These are phyloP conservation scores for Sporisorium graminicola DNA, from an alignment of 1,284 basidiomycete species.

Conservation along the genomic window DNA sequence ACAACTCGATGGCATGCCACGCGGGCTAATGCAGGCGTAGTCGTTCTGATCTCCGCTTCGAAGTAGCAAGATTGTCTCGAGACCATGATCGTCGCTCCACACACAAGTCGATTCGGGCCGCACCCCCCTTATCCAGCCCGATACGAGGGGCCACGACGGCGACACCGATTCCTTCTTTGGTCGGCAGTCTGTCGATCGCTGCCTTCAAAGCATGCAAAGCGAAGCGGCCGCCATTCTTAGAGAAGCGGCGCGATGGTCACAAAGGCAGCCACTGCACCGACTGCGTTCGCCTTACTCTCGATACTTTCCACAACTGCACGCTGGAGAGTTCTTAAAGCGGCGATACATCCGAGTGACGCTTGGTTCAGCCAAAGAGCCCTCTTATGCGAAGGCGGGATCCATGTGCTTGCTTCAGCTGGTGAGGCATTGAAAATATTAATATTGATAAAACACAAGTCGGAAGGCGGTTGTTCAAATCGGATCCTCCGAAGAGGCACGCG, in stretches of 20 bases:
- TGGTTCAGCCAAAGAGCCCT: background rate
- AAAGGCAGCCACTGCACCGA: too few relatives aligned
- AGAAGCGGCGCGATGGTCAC: too few relatives aligned
- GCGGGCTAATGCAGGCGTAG: background rate
- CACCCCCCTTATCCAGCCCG: background rate
- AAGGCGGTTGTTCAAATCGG: constrained; percentile 9
- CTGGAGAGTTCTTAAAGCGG: too few relatives aligned
- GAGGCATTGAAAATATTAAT: background rate
- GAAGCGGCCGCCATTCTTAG: too few relatives aligned
- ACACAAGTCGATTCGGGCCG: background rate
- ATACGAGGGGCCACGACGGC: background rate
- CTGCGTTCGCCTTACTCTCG: too few relatives aligned
- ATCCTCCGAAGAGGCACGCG: background rate
- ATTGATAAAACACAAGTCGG: constrained; percentile 1
- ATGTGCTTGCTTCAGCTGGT: background rate
- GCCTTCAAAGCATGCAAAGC: too few relatives aligned
- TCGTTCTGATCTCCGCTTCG: background rate
- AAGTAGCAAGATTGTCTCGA: background rate
- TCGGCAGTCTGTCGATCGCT: constrained; percentile 2
- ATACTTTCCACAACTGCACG: too few relatives aligned
- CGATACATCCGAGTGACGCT: background rate
- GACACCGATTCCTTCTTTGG: constrained; percentile 2
- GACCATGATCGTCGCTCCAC: constrained; percentile 1
- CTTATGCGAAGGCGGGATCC: background rate
- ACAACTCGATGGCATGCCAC: background rate